Evolutionary conservation across 345 rosid species (phyloP).

Genomic region (Combretum micranthum): DNA sequence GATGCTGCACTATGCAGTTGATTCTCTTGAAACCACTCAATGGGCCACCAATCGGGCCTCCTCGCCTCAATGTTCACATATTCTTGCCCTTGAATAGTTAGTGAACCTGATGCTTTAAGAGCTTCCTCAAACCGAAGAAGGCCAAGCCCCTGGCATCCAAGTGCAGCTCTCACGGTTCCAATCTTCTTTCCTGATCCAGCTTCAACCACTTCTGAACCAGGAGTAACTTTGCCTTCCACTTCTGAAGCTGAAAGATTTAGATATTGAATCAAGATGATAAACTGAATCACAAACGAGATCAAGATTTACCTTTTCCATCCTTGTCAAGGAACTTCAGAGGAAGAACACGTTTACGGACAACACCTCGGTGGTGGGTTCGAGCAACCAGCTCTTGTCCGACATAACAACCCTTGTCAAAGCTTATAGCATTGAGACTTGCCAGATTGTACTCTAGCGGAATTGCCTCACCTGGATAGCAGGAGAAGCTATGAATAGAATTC

Average conservation of each 20-base stretch:
- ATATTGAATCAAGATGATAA: neutral
- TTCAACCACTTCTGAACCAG: constrained; percentile 61
- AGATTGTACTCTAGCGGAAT: constrained; percentile 87
- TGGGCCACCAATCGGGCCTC: constrained; percentile 85
- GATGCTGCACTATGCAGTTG: constrained; percentile 28
- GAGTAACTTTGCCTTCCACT: constrained; percentile 39
- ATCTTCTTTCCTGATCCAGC: constrained; percentile 53
- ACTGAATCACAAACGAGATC: neutral
- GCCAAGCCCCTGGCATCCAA: constrained; percentile 73
- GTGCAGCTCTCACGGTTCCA: constrained; percentile 62
- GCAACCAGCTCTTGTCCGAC: constrained; percentile 96
- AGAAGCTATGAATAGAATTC: neutral
- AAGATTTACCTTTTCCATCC: constrained; percentile 44
- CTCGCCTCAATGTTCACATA: constrained; percentile 54
- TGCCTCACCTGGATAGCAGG: constrained; percentile 61
- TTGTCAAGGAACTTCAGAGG: constrained; percentile 56
- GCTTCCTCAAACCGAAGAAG: constrained; percentile 65
- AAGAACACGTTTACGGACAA: constrained; percentile 73
- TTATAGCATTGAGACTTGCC: constrained; percentile 78
- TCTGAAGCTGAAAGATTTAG: constrained; percentile 28
- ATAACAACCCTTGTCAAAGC: constrained; percentile 92
- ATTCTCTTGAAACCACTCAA: constrained; percentile 55
- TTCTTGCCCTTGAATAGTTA: constrained; percentile 42
- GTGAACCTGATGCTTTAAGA: constrained; percentile 31
- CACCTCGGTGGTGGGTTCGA: constrained; percentile 86